phyloP scores from a whole-genome alignment of 768 basidiomycete genomes.

The Brasilioporus rufonigricans region DNA sequence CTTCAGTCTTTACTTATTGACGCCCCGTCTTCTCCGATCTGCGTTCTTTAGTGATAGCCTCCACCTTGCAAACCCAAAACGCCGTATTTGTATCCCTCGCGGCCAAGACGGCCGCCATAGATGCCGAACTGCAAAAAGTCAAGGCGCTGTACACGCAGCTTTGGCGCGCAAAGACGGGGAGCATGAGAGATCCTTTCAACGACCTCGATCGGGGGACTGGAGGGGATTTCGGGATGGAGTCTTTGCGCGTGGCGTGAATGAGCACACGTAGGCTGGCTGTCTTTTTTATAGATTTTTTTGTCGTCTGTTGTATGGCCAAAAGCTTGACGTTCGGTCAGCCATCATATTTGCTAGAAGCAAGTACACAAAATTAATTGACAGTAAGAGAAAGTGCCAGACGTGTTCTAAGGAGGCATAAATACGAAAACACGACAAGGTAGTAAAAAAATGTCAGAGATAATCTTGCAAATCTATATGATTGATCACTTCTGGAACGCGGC shows the following conservation, averaged over 20 bases:
- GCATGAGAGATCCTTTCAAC: slow-evolving; percentile 80
- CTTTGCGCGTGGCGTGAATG: slow-evolving; percentile 21
- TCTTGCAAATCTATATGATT: background rate
- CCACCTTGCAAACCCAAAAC: slow-evolving; percentile 80
- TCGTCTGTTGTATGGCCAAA: too few species aligned
- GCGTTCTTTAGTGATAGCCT: slow-evolving; percentile 53
- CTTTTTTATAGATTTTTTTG: too few species aligned
- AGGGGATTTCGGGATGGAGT: slow-evolving; percentile 45
- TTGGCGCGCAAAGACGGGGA: slow-evolving; percentile 79
- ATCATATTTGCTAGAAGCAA: too few species aligned
- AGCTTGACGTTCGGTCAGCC: too few species aligned
- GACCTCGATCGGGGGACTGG: slow-evolving; percentile 40
- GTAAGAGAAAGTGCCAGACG: too few species aligned
- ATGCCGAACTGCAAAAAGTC: slow-evolving; percentile 74
- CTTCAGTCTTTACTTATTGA: background rate
- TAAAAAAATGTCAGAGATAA: too few species aligned
- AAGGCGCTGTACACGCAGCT: slow-evolving; percentile 73
- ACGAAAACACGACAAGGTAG: too few species aligned
- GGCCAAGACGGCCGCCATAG: slow-evolving; percentile 68
- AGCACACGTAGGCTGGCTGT: too few species aligned
- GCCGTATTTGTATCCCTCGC: slow-evolving; percentile 75
- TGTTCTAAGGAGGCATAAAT: too few species aligned
- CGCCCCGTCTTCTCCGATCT: background rate
- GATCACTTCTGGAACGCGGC: slow-evolving; percentile 19
- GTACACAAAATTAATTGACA: too few species aligned